Evolutionary conservation across 169 alveolate species (phyloP), one percentile per base, ranked within the genome.

Genomic region (Toxoplasma gondii): DNA sequence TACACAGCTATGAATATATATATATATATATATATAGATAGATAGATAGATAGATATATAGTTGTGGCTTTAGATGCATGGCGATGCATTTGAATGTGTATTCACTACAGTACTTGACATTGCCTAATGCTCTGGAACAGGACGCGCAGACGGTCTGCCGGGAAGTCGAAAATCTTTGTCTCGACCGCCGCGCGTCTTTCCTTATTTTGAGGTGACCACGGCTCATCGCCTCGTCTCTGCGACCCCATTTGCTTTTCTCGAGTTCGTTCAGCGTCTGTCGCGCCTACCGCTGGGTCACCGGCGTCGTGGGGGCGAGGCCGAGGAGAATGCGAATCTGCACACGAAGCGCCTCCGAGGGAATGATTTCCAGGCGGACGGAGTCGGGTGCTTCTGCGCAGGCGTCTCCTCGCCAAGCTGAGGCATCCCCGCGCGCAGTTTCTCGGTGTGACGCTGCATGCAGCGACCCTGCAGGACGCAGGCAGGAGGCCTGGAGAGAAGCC

Each of bases 231-330:
- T n/a, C n/a, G n/a, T 49, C 12, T 49, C 58, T 7, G 12, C 58
- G 58, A 49, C 22, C 58, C 4, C 58, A 12, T 12, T 4, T 49
- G n/a, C 12, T 49, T 49, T 4, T 49, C 58, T 49, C 58, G 58
- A 12, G 12, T 12, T 12, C 12, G 22, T 12, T 49, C 58, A 12
- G 58, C 34, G 74, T 16, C 74, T 53, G 24, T 19, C 7, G 4
- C 74, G 24, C 74, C 74, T 64, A 64, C 74, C n/a, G 24, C 22
- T 64, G 7, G 4, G 74, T 64, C 74, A 64, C 7, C 74, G 74
- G 74, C n/a, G 74, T 64, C 74, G n/a, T 27, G 34, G 74, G 74
- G 34, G 74, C 74, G 74, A 64, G 74, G 74, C 74, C 74, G 74
- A 64, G 74, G 29, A 64, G 74, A 27, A 64, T 64, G 9, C 74